Percentiles rank a stretch among this genome's conserved stretches.
These are phyloP conservation scores for Starmera caribaea DNA, from an alignment of 805 yeast species.

Conservation along the genomic window DNA sequence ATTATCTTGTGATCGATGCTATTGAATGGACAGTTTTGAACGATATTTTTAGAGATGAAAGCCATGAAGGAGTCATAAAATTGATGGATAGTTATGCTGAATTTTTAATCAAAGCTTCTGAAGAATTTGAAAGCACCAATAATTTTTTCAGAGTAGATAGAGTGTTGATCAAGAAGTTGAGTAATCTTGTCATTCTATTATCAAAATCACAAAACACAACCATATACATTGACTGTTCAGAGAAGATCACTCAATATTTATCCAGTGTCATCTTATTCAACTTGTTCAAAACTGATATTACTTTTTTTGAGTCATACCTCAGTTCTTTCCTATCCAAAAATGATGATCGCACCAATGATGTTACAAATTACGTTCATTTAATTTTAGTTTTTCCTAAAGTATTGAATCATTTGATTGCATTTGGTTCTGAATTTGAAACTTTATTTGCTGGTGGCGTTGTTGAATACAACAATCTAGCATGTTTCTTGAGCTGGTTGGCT, in stretches of 20 bases:
- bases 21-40: conserved; percentile 27
- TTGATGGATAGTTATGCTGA: conserved; percentile 17
- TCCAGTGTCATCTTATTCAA: conserved; percentile 28
- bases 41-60: conserved; percentile 26
- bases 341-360: conserved; percentile 7
- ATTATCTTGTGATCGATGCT: conserved; percentile 23
- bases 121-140: conserved; percentile 16
- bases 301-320: conserved; percentile 12
- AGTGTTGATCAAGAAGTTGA: conserved; percentile 11
- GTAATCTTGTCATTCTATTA: conserved; percentile 21
- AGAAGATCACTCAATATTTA: conserved; percentile 23
- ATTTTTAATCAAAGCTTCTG: conserved; percentile 15
- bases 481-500: conserved; percentile 10
- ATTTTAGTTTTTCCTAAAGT: conserved; percentile 21
- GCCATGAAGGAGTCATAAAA: conserved; percentile 21
- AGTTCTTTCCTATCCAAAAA: conserved; percentile 5
- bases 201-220: conserved; percentile 22
- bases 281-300: conserved; percentile 13
- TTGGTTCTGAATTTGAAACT: conserved; percentile 17
- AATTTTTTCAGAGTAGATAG: conserved; percentile 24
- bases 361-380: conserved; percentile 10
- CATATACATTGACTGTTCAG: conserved; percentile 20
- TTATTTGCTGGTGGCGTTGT: conserved; percentile 11
- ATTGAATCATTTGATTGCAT: conserved; percentile 18
- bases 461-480: conserved; percentile 12